phyloP scores from a whole-genome alignment of 176 grass and related monocot genomes.

The Aegilops speltoides region DNA sequence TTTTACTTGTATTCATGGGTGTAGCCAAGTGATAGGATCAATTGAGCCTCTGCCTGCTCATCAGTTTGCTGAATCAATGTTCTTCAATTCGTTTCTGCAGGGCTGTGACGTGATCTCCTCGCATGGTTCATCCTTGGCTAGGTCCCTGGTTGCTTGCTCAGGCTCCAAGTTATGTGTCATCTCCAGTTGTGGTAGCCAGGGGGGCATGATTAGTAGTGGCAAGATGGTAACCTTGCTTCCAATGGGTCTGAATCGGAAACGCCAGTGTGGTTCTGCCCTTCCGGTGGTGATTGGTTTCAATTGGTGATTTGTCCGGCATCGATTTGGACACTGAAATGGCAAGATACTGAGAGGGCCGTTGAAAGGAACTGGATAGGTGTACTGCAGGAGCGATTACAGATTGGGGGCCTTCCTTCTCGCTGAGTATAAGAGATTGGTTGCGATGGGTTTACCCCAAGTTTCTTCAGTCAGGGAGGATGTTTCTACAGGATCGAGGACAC shows the following conservation, averaged over 20 bases:
- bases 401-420: background rate
- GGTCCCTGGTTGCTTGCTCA: slow-evolving; percentile 49
- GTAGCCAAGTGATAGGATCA: background rate
- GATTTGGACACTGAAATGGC: background rate
- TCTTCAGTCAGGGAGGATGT: slow-evolving; percentile 38
- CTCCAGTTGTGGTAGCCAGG: slow-evolving; percentile 24
- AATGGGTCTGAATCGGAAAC: slow-evolving; percentile 15
- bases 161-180: slow-evolving; percentile 41
- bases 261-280: background rate
- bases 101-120: slow-evolving; percentile 19
- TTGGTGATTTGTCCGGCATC: slow-evolving; percentile 17
- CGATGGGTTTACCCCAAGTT: slow-evolving; percentile 88
- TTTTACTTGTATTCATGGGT: too few relatives aligned
- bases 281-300: slow-evolving; percentile 19
- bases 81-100: slow-evolving; percentile 41
- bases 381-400: slow-evolving; percentile 19
- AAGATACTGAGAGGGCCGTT: slow-evolving; percentile 7
- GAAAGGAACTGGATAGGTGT: slow-evolving; percentile 1
- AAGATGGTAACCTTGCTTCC: slow-evolving; percentile 32
- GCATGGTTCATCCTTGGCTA: slow-evolving; percentile 34
- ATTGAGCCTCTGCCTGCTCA: background rate
- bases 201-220: slow-evolving; percentile 11
- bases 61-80: slow-evolving; percentile 7
- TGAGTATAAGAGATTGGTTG: slow-evolving; percentile 1
- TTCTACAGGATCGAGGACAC: slow-evolving; percentile 31